Conservation (phyloP, 148 eudicot genomes). For the Amaranthus palmeri region DNA sequence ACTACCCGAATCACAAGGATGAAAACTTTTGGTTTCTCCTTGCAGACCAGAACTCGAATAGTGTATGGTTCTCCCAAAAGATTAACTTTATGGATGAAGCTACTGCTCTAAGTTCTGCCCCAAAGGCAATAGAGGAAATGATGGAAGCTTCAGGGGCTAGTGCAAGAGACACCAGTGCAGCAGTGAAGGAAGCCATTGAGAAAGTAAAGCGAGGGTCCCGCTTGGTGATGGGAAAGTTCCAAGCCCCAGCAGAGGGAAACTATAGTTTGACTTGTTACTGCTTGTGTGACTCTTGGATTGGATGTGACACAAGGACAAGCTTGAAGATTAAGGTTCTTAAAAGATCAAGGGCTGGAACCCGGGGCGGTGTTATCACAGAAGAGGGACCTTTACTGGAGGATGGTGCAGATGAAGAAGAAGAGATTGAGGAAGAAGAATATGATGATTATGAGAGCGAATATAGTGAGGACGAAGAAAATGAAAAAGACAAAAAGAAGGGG, state of each 20-base stretch:
- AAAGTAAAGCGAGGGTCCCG: constrained; percentile 67
- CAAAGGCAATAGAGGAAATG: constrained; percentile 57
- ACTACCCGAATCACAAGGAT: constrained; percentile 75
- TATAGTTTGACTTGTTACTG: constrained; percentile 55
- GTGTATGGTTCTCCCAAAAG: constrained; percentile 80
- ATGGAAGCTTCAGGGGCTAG: constrained; percentile 68
- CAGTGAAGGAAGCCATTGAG: constrained; percentile 60
- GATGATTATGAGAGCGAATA: constrained; percentile 89
- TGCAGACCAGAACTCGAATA: constrained; percentile 61
- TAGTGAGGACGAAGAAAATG: constrained; percentile 81
- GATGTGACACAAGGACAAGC: constrained; percentile 55
- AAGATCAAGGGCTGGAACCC: constrained; percentile 68
- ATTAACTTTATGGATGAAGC: constrained; percentile 76
- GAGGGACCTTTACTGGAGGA: constrained; percentile 50
- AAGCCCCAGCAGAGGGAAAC: constrained; percentile 69
- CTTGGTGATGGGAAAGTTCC: constrained; percentile 70
- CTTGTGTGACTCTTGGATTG: constrained; percentile 82
- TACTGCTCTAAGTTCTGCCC: constrained; percentile 59
- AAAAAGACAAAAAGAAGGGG: constrained; percentile 38
- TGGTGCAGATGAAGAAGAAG: constrained; percentile 70
- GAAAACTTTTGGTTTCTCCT: constrained; percentile 81
- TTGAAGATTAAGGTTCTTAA: constrained; percentile 65
- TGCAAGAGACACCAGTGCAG: constrained; percentile 47
- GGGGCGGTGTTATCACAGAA: constrained; percentile 48
- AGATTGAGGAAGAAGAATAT: constrained; percentile 66